Evolutionary conservation across 2,329 filamentous ascomycete species (phyloP), one percentile per base, ranked within the genome.

Genomic region (Trichoderma gracile): DNA sequence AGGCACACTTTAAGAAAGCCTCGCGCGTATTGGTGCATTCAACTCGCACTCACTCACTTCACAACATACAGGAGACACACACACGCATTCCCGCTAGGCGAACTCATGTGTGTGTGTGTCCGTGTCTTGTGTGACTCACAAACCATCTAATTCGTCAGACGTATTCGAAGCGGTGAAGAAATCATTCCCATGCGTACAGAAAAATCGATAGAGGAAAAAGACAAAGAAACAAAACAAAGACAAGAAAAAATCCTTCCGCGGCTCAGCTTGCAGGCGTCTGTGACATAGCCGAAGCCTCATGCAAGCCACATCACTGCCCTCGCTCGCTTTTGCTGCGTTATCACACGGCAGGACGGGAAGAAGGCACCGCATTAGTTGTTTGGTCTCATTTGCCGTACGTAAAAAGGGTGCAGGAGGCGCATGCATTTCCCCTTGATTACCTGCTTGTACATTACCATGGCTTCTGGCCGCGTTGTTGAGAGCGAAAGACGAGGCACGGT

Each of bases 251-350:
- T 10, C 25, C 9, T 42, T 27, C 43, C 33, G 21, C 47, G 60
- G 42, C 60, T 63, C 42, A 43, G 27, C 21, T 19, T 47, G 60
- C 60, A 63, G 33, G 52, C 50, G 46, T 49, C 52, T 63, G 60
- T 63, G 42, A 55, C 59, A 54, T 10, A 30, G 17, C 38, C 57
- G 43, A 53, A 25, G n/a, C 43, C 19, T 53, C 38, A 50, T 47
- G 60, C 50, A 56, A 63, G 60, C 60, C 60, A 63, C 50, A 47
- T 53, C 58, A 61, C 58, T 9, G 8, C 30, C 30, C 33, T 38
- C 38, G 19, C 25, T 53, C 33, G 12, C 33, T 38, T 38, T 38
- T 33, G 3, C 30, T 38, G 5, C 33, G 33, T 14, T 14, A 38
- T 52, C 42, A 60, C 58, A 50, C 47, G 45, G 21, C 49, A 53